A percentile compares a stretch with the other conserved stretches of the same genome.
Evolutionary conservation across 371 early-diverging fungal genomes (phyloP).

Genomic region (Encephalitozoon cuniculi): DNA sequence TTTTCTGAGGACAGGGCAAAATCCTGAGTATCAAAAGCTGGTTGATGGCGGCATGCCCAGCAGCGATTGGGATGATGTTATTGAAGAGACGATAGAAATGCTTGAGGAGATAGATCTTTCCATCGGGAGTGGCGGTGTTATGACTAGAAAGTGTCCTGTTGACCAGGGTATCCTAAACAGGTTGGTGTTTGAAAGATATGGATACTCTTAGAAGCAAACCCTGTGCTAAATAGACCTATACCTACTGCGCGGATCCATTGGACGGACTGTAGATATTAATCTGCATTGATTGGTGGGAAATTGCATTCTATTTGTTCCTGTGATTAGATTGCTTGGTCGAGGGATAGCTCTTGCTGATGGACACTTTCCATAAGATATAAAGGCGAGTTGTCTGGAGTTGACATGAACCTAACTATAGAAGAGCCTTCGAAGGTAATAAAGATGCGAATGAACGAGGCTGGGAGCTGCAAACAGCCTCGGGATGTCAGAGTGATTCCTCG

Average conservation of each 20-base stretch:
- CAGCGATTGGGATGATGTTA: slow-evolving; percentile 28
- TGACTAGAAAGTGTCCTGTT: background rate
- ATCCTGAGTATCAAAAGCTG: slow-evolving; percentile 27
- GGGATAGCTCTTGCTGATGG: background rate
- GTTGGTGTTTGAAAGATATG: background rate
- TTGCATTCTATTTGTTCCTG: background rate
- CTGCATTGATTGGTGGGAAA: background rate
- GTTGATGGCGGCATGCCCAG: background rate
- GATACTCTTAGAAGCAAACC: background rate
- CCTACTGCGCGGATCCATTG: no score
- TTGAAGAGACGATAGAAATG: slow-evolving; percentile 35
- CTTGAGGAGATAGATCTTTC: slow-evolving; percentile 20
- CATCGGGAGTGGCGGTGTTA: no score
- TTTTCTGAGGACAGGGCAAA: slow-evolving; percentile 45
- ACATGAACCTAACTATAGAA: slow-evolving; percentile 40
- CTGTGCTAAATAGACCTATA: background rate
- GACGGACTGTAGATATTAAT: background rate
- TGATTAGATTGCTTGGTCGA: background rate
- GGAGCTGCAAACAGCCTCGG: background rate
- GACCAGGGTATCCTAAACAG: background rate
- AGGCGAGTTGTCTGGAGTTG: background rate
- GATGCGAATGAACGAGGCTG: background rate
- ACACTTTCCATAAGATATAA: background rate
- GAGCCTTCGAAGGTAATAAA: slow-evolving; percentile 37
- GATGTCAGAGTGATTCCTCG: no score